Conservation (phyloP, 371 early-diverging fungal genomes). For the Dichotomocladium elegans region DNA sequence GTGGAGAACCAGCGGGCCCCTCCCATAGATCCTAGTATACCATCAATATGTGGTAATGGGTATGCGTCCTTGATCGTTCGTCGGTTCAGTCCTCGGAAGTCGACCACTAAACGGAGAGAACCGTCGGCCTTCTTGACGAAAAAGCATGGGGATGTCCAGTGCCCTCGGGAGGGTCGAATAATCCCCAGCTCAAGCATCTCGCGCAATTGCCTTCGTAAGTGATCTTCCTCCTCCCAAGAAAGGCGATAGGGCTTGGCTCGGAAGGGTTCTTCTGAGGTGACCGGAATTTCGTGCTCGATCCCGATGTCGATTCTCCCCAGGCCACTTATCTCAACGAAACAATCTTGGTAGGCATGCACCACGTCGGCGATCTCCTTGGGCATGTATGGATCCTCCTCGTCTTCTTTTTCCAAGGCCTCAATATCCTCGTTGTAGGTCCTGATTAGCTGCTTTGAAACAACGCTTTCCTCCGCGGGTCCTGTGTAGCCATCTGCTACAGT, state of each 20-base stretch:
- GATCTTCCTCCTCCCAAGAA: slow-evolving; percentile 11
- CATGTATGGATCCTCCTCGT: not conserved
- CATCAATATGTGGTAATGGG: slow-evolving; percentile 33
- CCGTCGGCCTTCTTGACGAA: slow-evolving; percentile 50
- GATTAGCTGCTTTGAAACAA: no score
- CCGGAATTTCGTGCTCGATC: not conserved
- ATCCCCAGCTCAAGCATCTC: slow-evolving; percentile 12
- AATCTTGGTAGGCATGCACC: not conserved
- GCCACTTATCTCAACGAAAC: slow-evolving; percentile 5
- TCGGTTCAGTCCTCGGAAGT: slow-evolving; percentile 42
- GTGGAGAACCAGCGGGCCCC: slow-evolving; percentile 20
- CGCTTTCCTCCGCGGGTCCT: not conserved
- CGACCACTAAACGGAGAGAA: slow-evolving; percentile 28
- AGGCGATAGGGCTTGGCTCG: slow-evolving; percentile 10
- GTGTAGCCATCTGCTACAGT: not conserved
- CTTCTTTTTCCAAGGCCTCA: not conserved
- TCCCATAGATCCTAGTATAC: slow-evolving; percentile 18
- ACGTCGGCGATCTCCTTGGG: not conserved
- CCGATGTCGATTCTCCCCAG: not conserved
- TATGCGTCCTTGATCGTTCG: slow-evolving; percentile 30
- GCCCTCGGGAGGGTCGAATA: slow-evolving; percentile 12
- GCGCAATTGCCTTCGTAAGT: not conserved
- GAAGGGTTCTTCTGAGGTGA: slow-evolving; percentile 3
- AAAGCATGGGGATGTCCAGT: slow-evolving; percentile 33
- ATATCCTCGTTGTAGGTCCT: not conserved